A percentile compares a stretch with the other conserved stretches of the same genome.
These are phyloP conservation scores for Novymonas esmeraldas DNA, from an alignment of 208 protist genomes.

Conservation along the genomic window DNA sequence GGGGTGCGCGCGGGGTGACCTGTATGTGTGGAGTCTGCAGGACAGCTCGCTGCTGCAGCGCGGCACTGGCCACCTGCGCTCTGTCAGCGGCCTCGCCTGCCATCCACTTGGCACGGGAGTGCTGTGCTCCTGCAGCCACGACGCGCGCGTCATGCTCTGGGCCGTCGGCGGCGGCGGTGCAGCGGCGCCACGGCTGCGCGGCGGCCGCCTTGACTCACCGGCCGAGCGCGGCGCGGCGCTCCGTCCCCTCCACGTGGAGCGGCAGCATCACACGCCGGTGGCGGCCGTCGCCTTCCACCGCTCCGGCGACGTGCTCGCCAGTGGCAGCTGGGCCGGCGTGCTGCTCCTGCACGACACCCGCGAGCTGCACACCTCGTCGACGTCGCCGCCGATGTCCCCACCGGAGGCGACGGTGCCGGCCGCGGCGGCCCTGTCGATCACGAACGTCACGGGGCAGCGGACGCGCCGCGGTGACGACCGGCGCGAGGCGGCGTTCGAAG, in stretches of 20 bases:
- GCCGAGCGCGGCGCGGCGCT: too few relatives aligned
- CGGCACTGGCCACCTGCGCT: constrained; percentile 52
- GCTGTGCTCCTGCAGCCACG: constrained; percentile 60
- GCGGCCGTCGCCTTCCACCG: constrained; percentile 63
- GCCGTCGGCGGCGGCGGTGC: constrained; percentile 27
- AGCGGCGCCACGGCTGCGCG: constrained; percentile 3
- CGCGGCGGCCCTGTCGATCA: not conserved
- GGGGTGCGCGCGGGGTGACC: constrained; percentile 86
- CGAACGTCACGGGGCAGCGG: not conserved
- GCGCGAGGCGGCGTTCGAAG: constrained; percentile 21
- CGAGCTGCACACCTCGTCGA: constrained; percentile 18
- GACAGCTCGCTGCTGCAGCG: constrained; percentile 72
- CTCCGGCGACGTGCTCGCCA: constrained; percentile 73
- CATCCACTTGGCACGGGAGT: constrained; percentile 51
- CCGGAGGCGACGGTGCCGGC: constrained; percentile 1
- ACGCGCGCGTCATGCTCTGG: constrained; percentile 76
- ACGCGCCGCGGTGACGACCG: constrained; percentile 8
- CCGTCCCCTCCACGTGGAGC: constrained; percentile 46
- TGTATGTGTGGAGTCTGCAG: constrained; percentile 86
- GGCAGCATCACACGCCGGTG: constrained; percentile 69
- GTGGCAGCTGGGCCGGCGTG: constrained; percentile 71
- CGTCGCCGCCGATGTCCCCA: constrained; percentile 15
- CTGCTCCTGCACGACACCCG: constrained; percentile 57
- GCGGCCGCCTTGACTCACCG: too few relatives aligned
- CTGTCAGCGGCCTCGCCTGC: constrained; percentile 57